These are phyloP conservation scores for Rosa lucieae DNA, from an alignment of 306 rosid species.

Conservation along the genomic window DNA sequence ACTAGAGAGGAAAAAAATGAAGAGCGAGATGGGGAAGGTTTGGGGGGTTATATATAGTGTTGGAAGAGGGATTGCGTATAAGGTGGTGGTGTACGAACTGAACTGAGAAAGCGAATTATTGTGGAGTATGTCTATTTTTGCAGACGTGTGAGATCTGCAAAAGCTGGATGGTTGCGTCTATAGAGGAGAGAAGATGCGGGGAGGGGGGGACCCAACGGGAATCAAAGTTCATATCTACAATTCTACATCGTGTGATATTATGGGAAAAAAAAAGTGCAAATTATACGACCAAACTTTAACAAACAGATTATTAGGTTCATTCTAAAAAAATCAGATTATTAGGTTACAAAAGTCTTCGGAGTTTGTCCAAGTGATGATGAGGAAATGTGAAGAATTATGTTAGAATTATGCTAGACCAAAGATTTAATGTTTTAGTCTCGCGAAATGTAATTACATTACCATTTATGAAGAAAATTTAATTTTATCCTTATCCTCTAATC, in stretches of 20 bases:
- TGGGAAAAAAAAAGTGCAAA: neutral
- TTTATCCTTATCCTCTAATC: too few relatives aligned
- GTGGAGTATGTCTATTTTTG: neutral
- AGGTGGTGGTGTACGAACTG: neutral
- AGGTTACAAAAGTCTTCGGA: neutral
- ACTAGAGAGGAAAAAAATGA: neutral
- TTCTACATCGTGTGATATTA: neutral
- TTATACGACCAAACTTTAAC: neutral
- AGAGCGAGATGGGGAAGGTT: conserved; percentile 14
- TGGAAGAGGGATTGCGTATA: neutral
- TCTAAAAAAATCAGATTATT: neutral
- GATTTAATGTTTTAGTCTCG: neutral
- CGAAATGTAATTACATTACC: neutral
- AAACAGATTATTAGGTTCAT: neutral
- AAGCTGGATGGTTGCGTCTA: neutral
- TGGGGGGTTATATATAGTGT: neutral
- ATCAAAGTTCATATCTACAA: neutral
- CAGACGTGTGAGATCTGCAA: conserved; percentile 3
- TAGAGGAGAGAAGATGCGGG: neutral
- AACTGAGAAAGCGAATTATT: neutral
- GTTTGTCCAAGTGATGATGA: too few relatives aligned
- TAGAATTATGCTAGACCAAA: neutral
- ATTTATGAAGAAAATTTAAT: too few relatives aligned
- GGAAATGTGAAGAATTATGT: too few relatives aligned
- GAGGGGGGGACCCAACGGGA: neutral